Conservation (phyloP, 1,139 yeast genomes). For the Yamadazyma sp. region DNA sequence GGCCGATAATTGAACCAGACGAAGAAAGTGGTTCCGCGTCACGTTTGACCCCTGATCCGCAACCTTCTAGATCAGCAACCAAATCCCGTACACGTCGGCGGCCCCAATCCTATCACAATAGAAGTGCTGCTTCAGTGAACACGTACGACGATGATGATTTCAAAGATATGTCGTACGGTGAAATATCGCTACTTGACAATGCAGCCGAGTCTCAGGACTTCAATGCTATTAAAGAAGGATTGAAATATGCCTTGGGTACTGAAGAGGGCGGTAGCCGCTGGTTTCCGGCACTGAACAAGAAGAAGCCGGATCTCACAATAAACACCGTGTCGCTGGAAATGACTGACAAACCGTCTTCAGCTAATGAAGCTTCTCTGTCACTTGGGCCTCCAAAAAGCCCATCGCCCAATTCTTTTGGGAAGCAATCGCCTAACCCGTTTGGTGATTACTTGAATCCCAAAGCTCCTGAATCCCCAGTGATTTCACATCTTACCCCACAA, state of each 20-base stretch:
- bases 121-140: not conserved
- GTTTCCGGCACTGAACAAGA: constrained; percentile 25
- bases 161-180: not conserved
- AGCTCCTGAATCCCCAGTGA: constrained; percentile 9
- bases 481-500: too few relatives aligned
- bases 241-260: constrained; percentile 39
- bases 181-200: constrained; percentile 17
- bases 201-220: constrained; percentile 33
- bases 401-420: constrained; percentile 3
- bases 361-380: not conserved
- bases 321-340: not conserved
- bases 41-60: too few relatives aligned
- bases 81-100: constrained; percentile 1
- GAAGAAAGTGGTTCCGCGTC: too few relatives aligned
- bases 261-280: constrained; percentile 26
- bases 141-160: constrained; percentile 1
- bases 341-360: too few relatives aligned
- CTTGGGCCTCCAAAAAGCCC: not conserved
- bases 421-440: constrained; percentile 5
- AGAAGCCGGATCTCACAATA: not conserved
- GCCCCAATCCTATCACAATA: constrained; percentile 5
- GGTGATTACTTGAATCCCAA: constrained; percentile 6
- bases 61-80: too few relatives aligned
- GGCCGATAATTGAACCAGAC: too few relatives aligned
- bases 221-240: constrained; percentile 37